Base-by-base conservation (phyloP, 1,139 yeast species). In the Saccharomyces hybrid region DNA sequence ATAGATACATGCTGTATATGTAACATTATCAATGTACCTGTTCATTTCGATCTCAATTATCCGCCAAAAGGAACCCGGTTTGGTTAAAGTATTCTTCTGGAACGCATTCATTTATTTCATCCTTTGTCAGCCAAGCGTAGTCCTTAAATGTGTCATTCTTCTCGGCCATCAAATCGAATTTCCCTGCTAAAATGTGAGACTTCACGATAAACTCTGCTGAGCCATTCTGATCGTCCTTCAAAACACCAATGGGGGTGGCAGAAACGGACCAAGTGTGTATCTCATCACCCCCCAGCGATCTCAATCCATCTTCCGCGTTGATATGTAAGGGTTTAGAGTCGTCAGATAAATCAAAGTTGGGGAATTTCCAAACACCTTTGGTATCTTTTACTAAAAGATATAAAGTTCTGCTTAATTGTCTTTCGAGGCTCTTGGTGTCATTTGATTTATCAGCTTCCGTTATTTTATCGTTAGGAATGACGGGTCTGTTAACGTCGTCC, bases 211-310 rank as follows among this genome's bases (percentile, higher is more conserved):
- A 93, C 58, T 69, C 73, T 55, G 69, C 61, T 2, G 59, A 52
- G 2, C 63, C 63, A 47, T 64, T 64, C 3, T 64, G 62, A 50
- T 69, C 72, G 51, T 69, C 72, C 59, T 75, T 73, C 57, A 82
- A 65, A 5, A 87, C 83, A 57, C 87, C 95, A 50, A 93, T 85
- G 48, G 99, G 99, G 9, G 87, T 86, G 58, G 82, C 82, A 27
- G 98, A 88, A 16, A 93, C 96, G 25, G 88, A 82, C 87, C 95
- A 93, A 52, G 91, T 86, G 70, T 89, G 86, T 68, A 93, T 81
- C 55, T 78, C 72, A 16, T 77, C 80, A 44, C 97, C 97, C 27
- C 97, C 97, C 41, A 87, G 66, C 41, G 73, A 66, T 68, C 82
- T 78, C 56, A 93, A 73, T 1, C 96, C 96, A 52, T 79, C 73